phyloP scores from a whole-genome alignment of 1,284 basidiomycete species.

The Austroboletus novae-zelandiae region DNA sequence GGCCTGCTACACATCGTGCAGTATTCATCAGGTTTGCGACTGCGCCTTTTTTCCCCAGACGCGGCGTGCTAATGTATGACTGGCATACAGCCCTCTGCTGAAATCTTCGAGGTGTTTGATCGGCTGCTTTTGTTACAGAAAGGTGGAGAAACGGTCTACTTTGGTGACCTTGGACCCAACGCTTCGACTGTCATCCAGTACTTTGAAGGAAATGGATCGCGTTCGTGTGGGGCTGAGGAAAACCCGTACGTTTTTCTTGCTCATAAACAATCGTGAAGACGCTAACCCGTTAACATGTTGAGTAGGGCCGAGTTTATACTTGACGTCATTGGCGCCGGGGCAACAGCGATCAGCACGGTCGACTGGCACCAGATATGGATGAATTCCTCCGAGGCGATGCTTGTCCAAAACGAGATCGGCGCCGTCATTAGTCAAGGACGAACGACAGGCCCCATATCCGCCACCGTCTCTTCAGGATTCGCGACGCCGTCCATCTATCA shows the following conservation, averaged over 20 bases:
- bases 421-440: conserved; percentile 39
- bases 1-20: background rate
- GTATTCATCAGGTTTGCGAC: conserved; percentile 25
- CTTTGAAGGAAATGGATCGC: conserved; percentile 63
- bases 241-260: conserved; percentile 36
- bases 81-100: conserved; percentile 53
- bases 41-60: background rate
- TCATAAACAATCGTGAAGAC: background rate
- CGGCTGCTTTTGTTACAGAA: conserved; percentile 55
- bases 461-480: conserved; percentile 46
- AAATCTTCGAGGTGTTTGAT: conserved; percentile 63
- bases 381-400: conserved; percentile 36
- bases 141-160: conserved; percentile 78
- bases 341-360: conserved; percentile 42
- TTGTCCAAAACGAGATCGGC: conserved; percentile 38
- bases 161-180: conserved; percentile 69
- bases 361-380: conserved; percentile 51
- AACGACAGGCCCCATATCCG: conserved; percentile 31
- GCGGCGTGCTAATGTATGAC: conserved; percentile 21
- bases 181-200: conserved; percentile 60
- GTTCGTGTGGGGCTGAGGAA: conserved; percentile 40
- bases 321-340: conserved; percentile 30
- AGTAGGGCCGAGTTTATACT: conserved; percentile 66
- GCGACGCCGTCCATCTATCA: conserved; percentile 51
- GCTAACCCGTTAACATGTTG: background rate